Evolutionary conservation across 2,329 filamentous ascomycete species (phyloP), one percentile per base, ranked within the genome.

Genomic region (Amauroascus verrucosus): DNA sequence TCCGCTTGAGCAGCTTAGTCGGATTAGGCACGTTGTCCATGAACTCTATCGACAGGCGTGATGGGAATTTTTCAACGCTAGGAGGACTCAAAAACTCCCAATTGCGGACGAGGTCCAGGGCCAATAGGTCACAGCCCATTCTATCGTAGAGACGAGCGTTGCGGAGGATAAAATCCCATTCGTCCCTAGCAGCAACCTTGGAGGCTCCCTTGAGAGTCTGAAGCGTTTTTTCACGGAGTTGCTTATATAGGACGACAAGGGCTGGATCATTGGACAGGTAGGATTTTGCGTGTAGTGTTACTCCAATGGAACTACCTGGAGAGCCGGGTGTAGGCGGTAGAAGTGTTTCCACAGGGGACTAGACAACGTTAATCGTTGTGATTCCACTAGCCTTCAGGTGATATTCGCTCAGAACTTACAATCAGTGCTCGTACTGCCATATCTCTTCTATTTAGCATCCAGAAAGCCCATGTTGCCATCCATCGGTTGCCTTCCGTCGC

Each of bases 381-480:
- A 51, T 41, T 44, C 28, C 26, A 43, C 16, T 22, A 30, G 3
- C 20, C 13, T 30, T 3, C 20, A 8, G 46, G 18, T 5, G 16
- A 48, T 8, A 24, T 9, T 6, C 13, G 41, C 16, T 44, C n/a
- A n/a, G 41, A 14, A 66, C 83, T 75, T 71, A 88, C 85, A 60
- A 95, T 85, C 2, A 98, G 74, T 6, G 85, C 82, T 50, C 87
- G 81, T 6, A 96, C 88, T 5, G 91, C 86, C 75, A 89, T 86
- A 60, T 94, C 86, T 56, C 84, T 81, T 57, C 86, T 80, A 35
- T 82, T 82, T 4, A 97, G 76, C 77, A 95, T 87, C 85, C 88
- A 95, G 65, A 95, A 95, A 1, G 88, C 87, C 93, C 93, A 98
- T 0, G 86, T 93, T 9, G 90, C 87, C 55, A 95, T 80, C 91